A percentile compares a stretch with the other conserved stretches of the same genome.
phyloP scores from a whole-genome alignment of 345 rosid genomes.

The Hirschfeldia incana region DNA sequence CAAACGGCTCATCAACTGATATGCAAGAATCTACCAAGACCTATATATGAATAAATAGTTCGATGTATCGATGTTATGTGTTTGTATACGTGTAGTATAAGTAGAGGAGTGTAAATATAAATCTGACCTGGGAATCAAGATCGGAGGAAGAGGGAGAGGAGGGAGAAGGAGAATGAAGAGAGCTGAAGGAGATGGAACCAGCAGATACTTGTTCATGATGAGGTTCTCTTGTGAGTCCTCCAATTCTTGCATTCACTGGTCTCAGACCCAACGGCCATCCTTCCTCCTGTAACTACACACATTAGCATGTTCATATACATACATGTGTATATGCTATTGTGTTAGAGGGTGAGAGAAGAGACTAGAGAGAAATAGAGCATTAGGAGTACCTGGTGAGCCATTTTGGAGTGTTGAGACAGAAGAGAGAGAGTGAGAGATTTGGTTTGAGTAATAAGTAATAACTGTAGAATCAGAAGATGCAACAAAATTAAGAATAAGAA shows the following conservation, averaged over 20 bases:
- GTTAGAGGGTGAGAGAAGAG: background rate
- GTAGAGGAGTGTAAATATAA: slow-evolving; percentile 1
- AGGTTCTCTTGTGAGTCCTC: slow-evolving; percentile 56
- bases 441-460: background rate
- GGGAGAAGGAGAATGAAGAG: slow-evolving; percentile 62
- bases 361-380: background rate
- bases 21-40: slow-evolving; percentile 15
- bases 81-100: background rate
- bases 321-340: background rate
- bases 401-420: background rate
- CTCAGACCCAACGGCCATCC: slow-evolving; percentile 88
- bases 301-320: background rate
- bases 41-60: background rate
- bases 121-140: slow-evolving; percentile 71
- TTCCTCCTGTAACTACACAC: slow-evolving; percentile 53
- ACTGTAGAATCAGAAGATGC: background rate
- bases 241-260: slow-evolving; percentile 69
- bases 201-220: slow-evolving; percentile 36
- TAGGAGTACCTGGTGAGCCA: slow-evolving; percentile 34
- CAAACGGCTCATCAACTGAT: slow-evolving; percentile 6
- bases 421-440: slow-evolving; percentile 17
- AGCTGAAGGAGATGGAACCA: slow-evolving; percentile 70
- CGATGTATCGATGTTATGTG: background rate
- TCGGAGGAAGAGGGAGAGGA: slow-evolving; percentile 63
- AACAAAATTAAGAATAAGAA: background rate